A percentile compares a stretch with the other conserved stretches of the same genome.
Evolutionary conservation across 2,329 filamentous ascomycete genomes (phyloP).

Genomic region (Exophiala mesophila): DNA sequence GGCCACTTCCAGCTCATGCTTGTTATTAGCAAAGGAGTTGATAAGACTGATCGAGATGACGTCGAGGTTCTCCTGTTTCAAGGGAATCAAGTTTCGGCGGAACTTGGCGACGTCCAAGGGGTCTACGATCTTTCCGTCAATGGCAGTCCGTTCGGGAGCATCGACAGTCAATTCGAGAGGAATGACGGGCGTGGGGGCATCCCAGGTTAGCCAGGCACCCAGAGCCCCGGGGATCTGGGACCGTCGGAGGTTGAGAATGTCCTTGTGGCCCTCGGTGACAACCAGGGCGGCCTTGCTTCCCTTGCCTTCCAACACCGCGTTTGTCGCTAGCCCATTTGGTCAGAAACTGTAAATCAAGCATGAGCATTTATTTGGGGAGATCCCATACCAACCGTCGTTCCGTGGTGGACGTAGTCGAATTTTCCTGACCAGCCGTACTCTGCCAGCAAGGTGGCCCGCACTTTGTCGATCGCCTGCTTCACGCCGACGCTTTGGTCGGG

Average conservation of each 20-base stretch:
- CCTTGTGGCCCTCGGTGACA: constrained; percentile 47
- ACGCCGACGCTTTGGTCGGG: too few relatives aligned
- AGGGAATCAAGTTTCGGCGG: constrained; percentile 34
- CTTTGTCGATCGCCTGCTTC: too few relatives aligned
- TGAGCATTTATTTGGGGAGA: too few relatives aligned
- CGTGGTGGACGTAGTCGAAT: too few relatives aligned
- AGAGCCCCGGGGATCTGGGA: constrained; percentile 49
- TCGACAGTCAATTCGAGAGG: constrained; percentile 44
- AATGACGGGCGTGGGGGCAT: constrained; percentile 45
- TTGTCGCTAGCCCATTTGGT: constrained; percentile 42
- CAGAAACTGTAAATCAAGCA: too few relatives aligned
- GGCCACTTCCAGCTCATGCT: constrained; percentile 39
- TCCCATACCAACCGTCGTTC: too few relatives aligned
- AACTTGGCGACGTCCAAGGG: constrained; percentile 39
- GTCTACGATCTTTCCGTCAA: constrained; percentile 38
- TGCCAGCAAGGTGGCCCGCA: too few relatives aligned
- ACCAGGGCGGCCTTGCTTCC: constrained; percentile 45
- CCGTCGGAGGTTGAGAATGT: constrained; percentile 43
- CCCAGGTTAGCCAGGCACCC: constrained; percentile 47
- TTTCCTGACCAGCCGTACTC: too few relatives aligned
- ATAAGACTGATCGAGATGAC: constrained; percentile 45
- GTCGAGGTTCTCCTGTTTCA: constrained; percentile 40
- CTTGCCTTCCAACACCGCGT: constrained; percentile 48
- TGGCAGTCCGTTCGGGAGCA: constrained; percentile 42
- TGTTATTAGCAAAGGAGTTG: constrained; percentile 44